Conservation (phyloP, 441 rosid species). For the Mallotus repandus region DNA sequence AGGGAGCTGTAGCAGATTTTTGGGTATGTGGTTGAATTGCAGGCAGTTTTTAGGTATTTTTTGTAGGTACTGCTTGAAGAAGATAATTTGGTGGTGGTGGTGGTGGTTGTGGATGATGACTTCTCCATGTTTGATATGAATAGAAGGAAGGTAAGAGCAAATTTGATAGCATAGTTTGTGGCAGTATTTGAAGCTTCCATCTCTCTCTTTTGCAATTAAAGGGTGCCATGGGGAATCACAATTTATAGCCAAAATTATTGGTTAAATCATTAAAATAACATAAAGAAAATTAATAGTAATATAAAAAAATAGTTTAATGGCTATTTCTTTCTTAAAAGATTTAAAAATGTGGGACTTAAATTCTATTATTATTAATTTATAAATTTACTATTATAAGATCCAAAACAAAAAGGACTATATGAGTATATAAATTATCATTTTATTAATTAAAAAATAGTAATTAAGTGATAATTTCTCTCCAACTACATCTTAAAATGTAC, state of each 20-base stretch:
- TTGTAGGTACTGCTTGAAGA: slow-evolving; percentile 32
- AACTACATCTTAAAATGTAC: too few relatives aligned
- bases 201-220: not conserved
- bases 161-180: not conserved
- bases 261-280: not conserved
- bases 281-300: too few relatives aligned
- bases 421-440: too few relatives aligned
- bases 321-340: too few relatives aligned
- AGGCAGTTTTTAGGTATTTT: slow-evolving; percentile 44
- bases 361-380: too few relatives aligned
- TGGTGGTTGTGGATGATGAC: slow-evolving; percentile 16
- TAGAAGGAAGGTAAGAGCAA: slow-evolving; percentile 31
- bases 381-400: too few relatives aligned
- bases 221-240: not conserved
- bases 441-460: too few relatives aligned
- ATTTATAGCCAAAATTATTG: slow-evolving; percentile 20
- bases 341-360: too few relatives aligned
- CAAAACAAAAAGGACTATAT: too few relatives aligned
- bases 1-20: slow-evolving; percentile 47
- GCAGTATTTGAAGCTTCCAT: slow-evolving; percentile 1
- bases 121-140: slow-evolving; percentile 19
- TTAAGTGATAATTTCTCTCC: too few relatives aligned
- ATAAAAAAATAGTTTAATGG: too few relatives aligned
- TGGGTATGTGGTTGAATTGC: slow-evolving; percentile 49
- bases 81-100: too few relatives aligned